Evolutionary conservation across 208 protist genomes (phyloP), one percentile per base, ranked within the genome.

Genomic region (Endotrypanum monterogeii): DNA sequence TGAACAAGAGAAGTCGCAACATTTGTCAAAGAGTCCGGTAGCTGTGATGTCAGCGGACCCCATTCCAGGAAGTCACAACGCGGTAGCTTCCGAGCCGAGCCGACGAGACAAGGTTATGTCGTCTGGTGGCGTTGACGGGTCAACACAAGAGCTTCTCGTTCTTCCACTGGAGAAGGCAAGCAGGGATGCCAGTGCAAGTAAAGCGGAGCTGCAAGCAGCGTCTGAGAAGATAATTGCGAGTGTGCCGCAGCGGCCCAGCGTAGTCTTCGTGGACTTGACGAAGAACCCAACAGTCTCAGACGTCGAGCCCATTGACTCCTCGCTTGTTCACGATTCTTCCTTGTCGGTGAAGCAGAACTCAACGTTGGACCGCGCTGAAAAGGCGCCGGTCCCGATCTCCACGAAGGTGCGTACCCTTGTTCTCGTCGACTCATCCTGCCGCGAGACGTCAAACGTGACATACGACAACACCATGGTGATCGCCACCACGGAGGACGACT

Each of bases 321-420:
- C 70, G 54, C 61, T 76, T 37, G 74, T 55, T 0, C 60, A 70
- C 41, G 83, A 77, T 58, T 63, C 62, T 30, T 72, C 71, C 41
- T 63, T 80, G 14, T 67, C 78, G 16, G 76, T 61, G 62, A 39
- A 46, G 52, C 69, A 78, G 61, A 75, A 51, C 65, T 69, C 66
- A 23, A 76, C 63, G 50, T 56, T 41, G 35, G 30, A 75, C 66
- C 63, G 68, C 46, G 56, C 71, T 46, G 71, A 73, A 8, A 67
- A 52, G 39, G 54, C 65, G 48, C 71, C 71, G 65, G 71, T 79
- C 48, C 78, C 80, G 20, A 57, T 54, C 3, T 87, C 84, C n/a
- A 89, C 87, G 16, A 90, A 90, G 76, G 87, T 94, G 60, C 83
- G 83, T 39, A 92, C 87, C 9, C 78, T 94, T 41, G 87, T 94